Base-by-base conservation (phyloP, 257 asterid genomes). In the Solanum pennellii region DNA sequence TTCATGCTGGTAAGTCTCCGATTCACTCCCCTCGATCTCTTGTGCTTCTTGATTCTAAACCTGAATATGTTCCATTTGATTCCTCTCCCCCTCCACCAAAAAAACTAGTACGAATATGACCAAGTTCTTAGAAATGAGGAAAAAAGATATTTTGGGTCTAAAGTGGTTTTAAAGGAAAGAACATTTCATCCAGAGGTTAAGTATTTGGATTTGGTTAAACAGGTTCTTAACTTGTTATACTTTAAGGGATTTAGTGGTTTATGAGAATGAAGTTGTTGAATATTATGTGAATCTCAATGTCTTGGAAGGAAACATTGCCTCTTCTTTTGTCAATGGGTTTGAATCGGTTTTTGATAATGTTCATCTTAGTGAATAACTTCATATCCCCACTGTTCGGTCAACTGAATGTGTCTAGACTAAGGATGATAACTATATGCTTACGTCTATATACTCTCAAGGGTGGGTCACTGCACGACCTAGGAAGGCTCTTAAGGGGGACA, bases 1-100 rank as follows among this genome's bases (percentile, higher is more conserved):
- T 0, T 56, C 11, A 18, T 7, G 1, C 11, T 0, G 2, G n/a
- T 56, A 56, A 56, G 62, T 56, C 11, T 56, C 0, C 0, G 2
- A 8, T 56, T 56, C 1, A 0, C 11, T 56, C 62, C n/a, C 11
- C 0, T 0, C 62, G n/a, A 56, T 56, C 11, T 18, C n/a, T 16
- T 56, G n/a, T 56, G n/a, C 4, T 56, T 16, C 11, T 56, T 16
- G 62, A 56, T 18, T 56, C n/a, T 56, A 10, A 18, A 18, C 62
- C 62, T 56, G n/a, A 56, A 6, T 18, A 6, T 56, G 11, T 56
- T 16, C n/a, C 1, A 0, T 56, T 18, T 56, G n/a, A 56, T 56
- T 18, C 62, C 11, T 56, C 11, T 7, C n/a, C n/a, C 23, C 62
- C n/a, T 18, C 10, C 62, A 56, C n/a, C 18, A 56, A 7, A 47